phyloP scores from a whole-genome alignment of 1,139 yeast genomes.

The Yamadazyma atlantica region DNA sequence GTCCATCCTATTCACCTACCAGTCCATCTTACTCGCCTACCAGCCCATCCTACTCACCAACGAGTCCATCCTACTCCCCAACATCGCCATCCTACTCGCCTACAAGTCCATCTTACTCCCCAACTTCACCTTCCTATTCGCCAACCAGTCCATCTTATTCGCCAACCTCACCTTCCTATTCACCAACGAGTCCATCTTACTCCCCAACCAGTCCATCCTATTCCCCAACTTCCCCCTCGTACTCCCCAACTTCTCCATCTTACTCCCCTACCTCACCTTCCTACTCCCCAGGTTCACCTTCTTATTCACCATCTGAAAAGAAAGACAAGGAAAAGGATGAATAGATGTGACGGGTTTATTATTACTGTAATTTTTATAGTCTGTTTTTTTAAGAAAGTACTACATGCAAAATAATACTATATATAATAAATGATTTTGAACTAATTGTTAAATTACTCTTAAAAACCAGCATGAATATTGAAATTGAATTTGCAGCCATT shows the following conservation, averaged over 20 bases:
- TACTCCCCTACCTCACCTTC: constrained; percentile 76
- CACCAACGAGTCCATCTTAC: constrained; percentile 55
- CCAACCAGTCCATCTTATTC: constrained; percentile 73
- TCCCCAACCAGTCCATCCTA: constrained; percentile 75
- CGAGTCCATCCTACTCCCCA: constrained; percentile 64
- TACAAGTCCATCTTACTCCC: constrained; percentile 72
- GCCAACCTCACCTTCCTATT: constrained; percentile 65
- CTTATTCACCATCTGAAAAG: constrained; percentile 37
- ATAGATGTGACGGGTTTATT: background rate
- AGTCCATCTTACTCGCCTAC: constrained; percentile 47
- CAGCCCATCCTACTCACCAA: constrained; percentile 61
- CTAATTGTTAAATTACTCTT: no score
- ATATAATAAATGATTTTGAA: background rate
- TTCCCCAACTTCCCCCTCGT: constrained; percentile 72
- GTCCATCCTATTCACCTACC: constrained; percentile 53
- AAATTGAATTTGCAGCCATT: constrained; percentile 3
- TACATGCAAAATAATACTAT: background rate
- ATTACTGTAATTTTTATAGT: constrained; percentile 1
- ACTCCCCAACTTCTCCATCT: constrained; percentile 67
- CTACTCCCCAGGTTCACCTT: constrained; percentile 70
- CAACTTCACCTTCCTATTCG: constrained; percentile 70
- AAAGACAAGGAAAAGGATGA: constrained; percentile 9
- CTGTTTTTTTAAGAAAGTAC: constrained; percentile 1
- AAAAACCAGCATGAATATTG: no score
- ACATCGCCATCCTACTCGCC: constrained; percentile 73